Evolutionary conservation across 1,139 yeast species (phyloP).

Genomic region (Geotrichum armillariae): DNA sequence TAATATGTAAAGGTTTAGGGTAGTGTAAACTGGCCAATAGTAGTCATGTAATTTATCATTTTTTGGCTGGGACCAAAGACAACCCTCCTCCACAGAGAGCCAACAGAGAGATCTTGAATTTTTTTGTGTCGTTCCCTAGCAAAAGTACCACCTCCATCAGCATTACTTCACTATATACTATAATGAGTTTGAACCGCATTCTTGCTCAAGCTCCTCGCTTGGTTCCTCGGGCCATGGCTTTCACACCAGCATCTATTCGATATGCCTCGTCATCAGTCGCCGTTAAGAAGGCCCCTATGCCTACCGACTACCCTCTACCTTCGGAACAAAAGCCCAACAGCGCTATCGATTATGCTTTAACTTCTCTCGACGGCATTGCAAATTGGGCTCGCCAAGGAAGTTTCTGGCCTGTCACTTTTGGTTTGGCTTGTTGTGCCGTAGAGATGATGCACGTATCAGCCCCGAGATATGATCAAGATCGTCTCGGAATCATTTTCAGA

Average conservation of each 20-base stretch:
- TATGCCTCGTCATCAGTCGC: conserved; percentile 21
- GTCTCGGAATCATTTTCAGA: conserved; percentile 90
- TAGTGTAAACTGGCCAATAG: neutral
- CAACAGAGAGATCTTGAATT: neutral
- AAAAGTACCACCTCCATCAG: too few species aligned
- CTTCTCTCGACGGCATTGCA: conserved; percentile 81
- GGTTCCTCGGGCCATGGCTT: conserved; percentile 12
- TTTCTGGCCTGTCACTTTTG: conserved; percentile 93
- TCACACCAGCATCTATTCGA: conserved; percentile 10
- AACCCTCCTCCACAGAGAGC: neutral
- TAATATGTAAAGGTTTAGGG: conserved; percentile 3
- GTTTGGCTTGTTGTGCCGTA: conserved; percentile 90
- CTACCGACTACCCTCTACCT: conserved; percentile 55
- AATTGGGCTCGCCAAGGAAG: conserved; percentile 93
- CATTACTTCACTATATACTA: neutral
- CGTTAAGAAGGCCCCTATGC: conserved; percentile 34
- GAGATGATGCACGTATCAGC: conserved; percentile 96
- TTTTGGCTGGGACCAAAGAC: neutral
- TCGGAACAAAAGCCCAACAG: conserved; percentile 52
- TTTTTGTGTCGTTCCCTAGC: neutral
- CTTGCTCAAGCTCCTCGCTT: conserved; percentile 7
- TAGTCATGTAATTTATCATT: conserved; percentile 1
- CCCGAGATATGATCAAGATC: conserved; percentile 90
- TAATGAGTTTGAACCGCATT: conserved; percentile 18
- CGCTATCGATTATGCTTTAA: conserved; percentile 78